Conservation (phyloP, 768 basidiomycete species). For the Tephrocybe sp. region DNA sequence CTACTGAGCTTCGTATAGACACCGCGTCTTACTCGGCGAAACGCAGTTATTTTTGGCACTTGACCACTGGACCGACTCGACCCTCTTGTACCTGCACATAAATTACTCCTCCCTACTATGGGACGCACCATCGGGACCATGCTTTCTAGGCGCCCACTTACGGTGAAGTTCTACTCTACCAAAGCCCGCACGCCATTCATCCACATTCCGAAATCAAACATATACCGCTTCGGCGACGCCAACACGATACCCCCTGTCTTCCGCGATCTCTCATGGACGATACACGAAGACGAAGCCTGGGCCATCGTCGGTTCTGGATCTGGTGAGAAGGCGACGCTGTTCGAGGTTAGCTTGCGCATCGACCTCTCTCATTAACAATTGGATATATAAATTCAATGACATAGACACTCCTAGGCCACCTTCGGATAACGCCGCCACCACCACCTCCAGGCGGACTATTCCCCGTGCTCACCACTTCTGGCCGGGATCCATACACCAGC, state of each 20-base stretch:
- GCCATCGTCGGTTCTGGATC: slow-evolving; percentile 69
- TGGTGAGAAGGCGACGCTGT: slow-evolving; percentile 58
- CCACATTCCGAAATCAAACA: slow-evolving; percentile 46
- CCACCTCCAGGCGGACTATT: slow-evolving; percentile 71
- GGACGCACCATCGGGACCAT: not conserved
- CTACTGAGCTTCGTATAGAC: not conserved
- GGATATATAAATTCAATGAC: not conserved
- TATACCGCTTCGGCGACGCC: slow-evolving; percentile 62
- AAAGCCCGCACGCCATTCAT: slow-evolving; percentile 20
- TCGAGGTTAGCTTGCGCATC: slow-evolving; percentile 67
- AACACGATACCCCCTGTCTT: slow-evolving; percentile 48
- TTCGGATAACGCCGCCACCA: slow-evolving; percentile 64
- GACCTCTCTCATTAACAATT: not conserved
- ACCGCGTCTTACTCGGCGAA: not conserved
- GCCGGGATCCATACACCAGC: slow-evolving; percentile 46
- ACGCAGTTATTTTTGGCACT: not conserved
- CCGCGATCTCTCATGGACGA: slow-evolving; percentile 55
- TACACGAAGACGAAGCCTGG: slow-evolving; percentile 68
- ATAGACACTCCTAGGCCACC: slow-evolving; percentile 69
- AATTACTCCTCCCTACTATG: not conserved
- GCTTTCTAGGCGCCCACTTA: not conserved
- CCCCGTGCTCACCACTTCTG: slow-evolving; percentile 53
- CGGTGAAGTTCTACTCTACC: slow-evolving; percentile 6
- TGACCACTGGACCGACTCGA: not conserved
- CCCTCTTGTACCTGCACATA: not conserved